A percentile compares a stretch with the other conserved stretches of the same genome.
phyloP scores from a whole-genome alignment of 495 filamentous ascomycete genomes.

The Durotheca rogersii region DNA sequence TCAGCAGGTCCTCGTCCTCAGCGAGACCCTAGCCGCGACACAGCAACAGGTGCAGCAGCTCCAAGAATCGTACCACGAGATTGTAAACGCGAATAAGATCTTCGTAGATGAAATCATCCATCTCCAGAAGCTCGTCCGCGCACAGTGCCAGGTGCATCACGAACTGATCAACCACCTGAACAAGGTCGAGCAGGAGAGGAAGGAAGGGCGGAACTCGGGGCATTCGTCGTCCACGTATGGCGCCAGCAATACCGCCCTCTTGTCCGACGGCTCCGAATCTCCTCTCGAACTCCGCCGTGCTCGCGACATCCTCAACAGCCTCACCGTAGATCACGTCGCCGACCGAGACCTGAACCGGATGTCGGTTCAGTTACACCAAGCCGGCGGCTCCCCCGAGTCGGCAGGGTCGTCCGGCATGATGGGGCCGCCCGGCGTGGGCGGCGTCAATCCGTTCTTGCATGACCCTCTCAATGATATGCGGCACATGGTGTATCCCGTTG shows the following conservation, averaged over 20 bases:
- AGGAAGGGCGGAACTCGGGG: conserved; percentile 43
- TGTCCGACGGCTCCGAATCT: conserved; percentile 56
- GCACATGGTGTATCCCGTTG: conserved; percentile 85
- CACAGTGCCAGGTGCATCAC: conserved; percentile 58
- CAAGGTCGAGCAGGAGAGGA: conserved; percentile 47
- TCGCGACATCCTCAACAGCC: conserved; percentile 80
- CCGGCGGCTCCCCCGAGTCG: conserved; percentile 49
- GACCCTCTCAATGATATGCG: conserved; percentile 67
- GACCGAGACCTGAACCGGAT: conserved; percentile 78
- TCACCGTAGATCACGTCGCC: conserved; percentile 75
- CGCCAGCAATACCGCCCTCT: conserved; percentile 37
- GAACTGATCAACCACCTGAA: conserved; percentile 53
- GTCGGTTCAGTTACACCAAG: conserved; percentile 67
- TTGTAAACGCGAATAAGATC: conserved; percentile 80
- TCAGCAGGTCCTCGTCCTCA: conserved; percentile 87
- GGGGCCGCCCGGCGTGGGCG: conserved; percentile 37
- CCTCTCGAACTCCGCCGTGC: conserved; percentile 84
- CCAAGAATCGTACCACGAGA: conserved; percentile 79
- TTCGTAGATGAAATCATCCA: conserved; percentile 84
- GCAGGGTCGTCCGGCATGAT: conserved; percentile 48
- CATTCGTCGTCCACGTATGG: conserved; percentile 42
- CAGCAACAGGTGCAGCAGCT: conserved; percentile 88
- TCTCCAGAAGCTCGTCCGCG: conserved; percentile 85
- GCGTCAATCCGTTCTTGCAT: conserved; percentile 42
- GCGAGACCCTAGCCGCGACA: conserved; percentile 83